These are phyloP conservation scores for Harringtonia lauricola DNA, from an alignment of 2,329 filamentous ascomycete genomes.

Conservation along the genomic window DNA sequence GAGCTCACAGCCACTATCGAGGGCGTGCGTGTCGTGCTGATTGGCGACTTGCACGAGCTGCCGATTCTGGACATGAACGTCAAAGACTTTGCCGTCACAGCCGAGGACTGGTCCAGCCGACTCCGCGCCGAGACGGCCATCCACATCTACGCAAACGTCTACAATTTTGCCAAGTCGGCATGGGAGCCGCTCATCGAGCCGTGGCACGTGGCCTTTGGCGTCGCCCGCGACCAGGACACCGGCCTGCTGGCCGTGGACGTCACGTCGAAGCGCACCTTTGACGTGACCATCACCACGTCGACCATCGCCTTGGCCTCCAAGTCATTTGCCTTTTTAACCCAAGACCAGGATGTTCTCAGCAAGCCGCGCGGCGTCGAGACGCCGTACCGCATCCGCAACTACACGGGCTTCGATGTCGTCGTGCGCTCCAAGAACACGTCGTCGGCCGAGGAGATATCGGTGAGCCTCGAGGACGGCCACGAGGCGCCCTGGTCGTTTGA, in stretches of 20 bases:
- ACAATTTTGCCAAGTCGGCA: conserved; percentile 97
- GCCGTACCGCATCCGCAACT: conserved; percentile 87
- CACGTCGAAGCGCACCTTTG: conserved; percentile 80
- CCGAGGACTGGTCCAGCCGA: conserved; percentile 82
- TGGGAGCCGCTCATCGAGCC: conserved; percentile 97
- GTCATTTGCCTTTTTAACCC: conserved; percentile 79
- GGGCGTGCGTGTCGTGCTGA: conserved; percentile 83
- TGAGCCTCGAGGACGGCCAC: conserved; percentile 75
- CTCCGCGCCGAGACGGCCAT: conserved; percentile 83
- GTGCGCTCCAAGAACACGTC: conserved; percentile 66
- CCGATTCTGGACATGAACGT: conserved; percentile 90
- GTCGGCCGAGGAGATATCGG: conserved; percentile 58
- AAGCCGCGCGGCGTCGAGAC: conserved; percentile 88
- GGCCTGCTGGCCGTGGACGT: conserved; percentile 75
- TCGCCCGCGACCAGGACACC: conserved; percentile 65
- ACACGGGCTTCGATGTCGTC: conserved; percentile 84
- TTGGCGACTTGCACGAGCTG: conserved; percentile 91
- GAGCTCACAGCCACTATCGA: conserved; percentile 79
- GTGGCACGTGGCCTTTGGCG: conserved; percentile 87
- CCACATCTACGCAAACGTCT: conserved; percentile 90
- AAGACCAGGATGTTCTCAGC: conserved; percentile 81
- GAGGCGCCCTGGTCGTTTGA: conserved; percentile 96
- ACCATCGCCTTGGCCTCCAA: conserved; percentile 91
- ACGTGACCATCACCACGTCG: conserved; percentile 84
- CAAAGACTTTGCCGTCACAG: conserved; percentile 75